A percentile compares a stretch with the other conserved stretches of the same genome.
Evolutionary conservation across 2,329 filamentous ascomycete genomes (phyloP).

Genomic region (Plenodomus biglobosus): DNA sequence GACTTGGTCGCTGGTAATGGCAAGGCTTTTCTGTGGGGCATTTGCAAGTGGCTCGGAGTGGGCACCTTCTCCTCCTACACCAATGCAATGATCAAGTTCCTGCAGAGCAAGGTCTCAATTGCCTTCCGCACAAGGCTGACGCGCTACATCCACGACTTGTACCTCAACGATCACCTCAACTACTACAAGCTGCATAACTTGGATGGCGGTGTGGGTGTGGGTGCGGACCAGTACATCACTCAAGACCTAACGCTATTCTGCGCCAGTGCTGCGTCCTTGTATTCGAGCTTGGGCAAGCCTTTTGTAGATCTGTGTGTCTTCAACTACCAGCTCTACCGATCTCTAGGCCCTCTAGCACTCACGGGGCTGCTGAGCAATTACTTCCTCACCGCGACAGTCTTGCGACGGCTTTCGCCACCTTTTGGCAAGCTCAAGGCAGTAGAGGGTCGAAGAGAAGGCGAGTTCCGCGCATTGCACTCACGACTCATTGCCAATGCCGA

Average conservation of each 20-base stretch:
- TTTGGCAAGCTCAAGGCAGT: conserved; percentile 97
- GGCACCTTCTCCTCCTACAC: conserved; percentile 94
- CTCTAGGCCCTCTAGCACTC: conserved; percentile 83
- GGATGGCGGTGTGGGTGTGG: conserved; percentile 88
- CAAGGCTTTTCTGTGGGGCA: conserved; percentile 81
- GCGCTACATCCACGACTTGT: conserved; percentile 94
- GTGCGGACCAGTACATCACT: conserved; percentile 95
- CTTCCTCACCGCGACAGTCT: conserved; percentile 86
- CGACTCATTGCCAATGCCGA: conserved; percentile 95
- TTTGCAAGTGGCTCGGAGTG: conserved; percentile 92
- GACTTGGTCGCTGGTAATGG: conserved; percentile 96
- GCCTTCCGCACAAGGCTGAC: conserved; percentile 94
- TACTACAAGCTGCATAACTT: conserved; percentile 95
- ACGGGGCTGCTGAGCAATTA: conserved; percentile 89
- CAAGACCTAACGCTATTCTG: conserved; percentile 97
- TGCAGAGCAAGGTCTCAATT: conserved; percentile 97
- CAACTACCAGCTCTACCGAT: conserved; percentile 94
- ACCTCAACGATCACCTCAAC: conserved; percentile 90
- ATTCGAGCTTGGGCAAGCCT: conserved; percentile 96
- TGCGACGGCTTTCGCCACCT: conserved; percentile 85
- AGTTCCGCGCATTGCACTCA: conserved; percentile 88
- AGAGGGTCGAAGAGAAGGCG: conserved; percentile 91
- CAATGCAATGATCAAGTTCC: conserved; percentile 98
- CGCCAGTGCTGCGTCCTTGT: conserved; percentile 84
- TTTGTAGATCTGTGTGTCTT: conserved; percentile 97